phyloP scores from a whole-genome alignment of 2,329 filamentous ascomycete species.

The Ophiostoma pallidulum region DNA sequence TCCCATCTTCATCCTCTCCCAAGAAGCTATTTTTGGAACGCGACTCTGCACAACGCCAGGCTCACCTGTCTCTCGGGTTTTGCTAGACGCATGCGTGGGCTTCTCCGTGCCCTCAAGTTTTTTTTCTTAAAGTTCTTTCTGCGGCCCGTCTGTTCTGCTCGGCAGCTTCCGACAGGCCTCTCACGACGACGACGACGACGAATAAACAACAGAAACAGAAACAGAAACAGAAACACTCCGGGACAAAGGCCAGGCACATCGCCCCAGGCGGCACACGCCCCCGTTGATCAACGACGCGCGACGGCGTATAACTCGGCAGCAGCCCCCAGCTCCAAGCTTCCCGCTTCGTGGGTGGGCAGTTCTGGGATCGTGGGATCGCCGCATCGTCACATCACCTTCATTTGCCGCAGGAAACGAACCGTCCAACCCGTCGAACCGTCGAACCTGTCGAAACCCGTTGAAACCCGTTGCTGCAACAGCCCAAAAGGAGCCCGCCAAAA shows the following conservation, averaged over 20 bases:
- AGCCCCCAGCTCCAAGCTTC: neutral
- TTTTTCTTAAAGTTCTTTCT: neutral
- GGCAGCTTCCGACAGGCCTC: conserved; percentile 2
- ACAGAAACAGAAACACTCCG: neutral
- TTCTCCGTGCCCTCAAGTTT: neutral
- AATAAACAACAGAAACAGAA: neutral
- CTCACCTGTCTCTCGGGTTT: conserved; percentile 1
- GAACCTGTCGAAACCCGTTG: no score
- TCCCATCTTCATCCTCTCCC: conserved; percentile 8
- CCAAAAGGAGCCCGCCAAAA: no score
- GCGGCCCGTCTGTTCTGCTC: conserved; percentile 2
- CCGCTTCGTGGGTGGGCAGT: neutral
- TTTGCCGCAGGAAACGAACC: no score
- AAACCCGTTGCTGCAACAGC: no score
- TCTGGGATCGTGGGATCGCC: neutral
- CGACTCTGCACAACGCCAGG: conserved; percentile 12
- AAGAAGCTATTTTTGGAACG: conserved; percentile 17
- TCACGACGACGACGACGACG: neutral
- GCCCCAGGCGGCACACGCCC: no score
- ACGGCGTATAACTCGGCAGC: no score
- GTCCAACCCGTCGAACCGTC: no score
- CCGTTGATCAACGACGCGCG: no score
- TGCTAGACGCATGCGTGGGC: conserved; percentile 7
- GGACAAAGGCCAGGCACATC: neutral
- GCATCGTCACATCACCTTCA: neutral